Conservation (phyloP, 306 rosid genomes). For the Sphenostylis stenocarpa region DNA sequence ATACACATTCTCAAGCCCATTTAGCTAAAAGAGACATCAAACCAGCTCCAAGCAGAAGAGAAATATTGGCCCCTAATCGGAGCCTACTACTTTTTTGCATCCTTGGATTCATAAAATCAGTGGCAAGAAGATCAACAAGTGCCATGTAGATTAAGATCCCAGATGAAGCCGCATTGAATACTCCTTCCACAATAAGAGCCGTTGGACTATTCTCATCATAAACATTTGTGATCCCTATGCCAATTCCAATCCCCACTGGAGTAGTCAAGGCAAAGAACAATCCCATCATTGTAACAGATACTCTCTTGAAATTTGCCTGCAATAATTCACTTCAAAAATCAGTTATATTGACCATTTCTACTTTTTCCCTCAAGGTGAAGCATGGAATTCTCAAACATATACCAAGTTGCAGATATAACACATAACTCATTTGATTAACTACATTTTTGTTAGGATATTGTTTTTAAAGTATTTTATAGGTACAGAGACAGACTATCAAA, state of each 20-base stretch:
- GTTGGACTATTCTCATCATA: conserved; percentile 52
- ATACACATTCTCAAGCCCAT: conserved; percentile 33
- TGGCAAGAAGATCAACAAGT: conserved; percentile 46
- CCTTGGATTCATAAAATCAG: conserved; percentile 39
- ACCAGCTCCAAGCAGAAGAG: conserved; percentile 39
- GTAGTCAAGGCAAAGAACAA: conserved; percentile 61
- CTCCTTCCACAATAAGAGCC: conserved; percentile 56
- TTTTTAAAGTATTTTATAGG: too few species aligned
- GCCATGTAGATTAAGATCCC: conserved; percentile 70
- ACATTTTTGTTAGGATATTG: too few species aligned
- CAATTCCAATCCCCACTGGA: conserved; percentile 59
- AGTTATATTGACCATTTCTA: not conserved
- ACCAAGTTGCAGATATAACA: not conserved
- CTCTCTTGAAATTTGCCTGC: conserved; percentile 48
- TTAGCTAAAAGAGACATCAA: conserved; percentile 41
- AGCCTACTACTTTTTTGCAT: conserved; percentile 34
- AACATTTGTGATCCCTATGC: conserved; percentile 39
- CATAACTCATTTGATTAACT: too few species aligned
- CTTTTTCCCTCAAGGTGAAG: too few species aligned
- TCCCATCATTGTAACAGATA: conserved; percentile 38
- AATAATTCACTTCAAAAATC: not conserved
- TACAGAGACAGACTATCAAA: too few species aligned
- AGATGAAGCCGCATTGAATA: conserved; percentile 57
- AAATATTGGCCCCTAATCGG: not conserved
- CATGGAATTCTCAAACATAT: not conserved